Evolutionary conservation across 1,139 yeast genomes (phyloP), one percentile per base, ranked within the genome.

Genomic region (Candida glucosophila): DNA sequence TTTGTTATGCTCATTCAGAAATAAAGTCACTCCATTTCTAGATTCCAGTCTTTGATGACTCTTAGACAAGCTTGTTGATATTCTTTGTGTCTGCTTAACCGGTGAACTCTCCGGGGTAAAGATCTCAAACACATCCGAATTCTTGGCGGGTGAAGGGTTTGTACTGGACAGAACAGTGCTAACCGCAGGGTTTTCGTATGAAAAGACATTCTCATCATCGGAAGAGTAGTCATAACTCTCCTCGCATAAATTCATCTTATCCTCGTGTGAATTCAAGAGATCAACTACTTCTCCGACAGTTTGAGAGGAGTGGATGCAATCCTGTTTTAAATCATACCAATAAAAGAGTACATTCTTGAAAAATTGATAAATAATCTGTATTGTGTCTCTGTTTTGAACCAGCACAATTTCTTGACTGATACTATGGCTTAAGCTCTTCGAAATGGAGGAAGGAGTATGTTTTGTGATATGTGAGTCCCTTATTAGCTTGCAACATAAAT

Each of bases 331-430:
- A 3, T 32, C 20, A 3, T 28, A 30, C 73, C 77, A 74, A 33
- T 61, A 47, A 19, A 58, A 66, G 20, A 73, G 37, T 4, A 71
- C 36, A 34, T 71, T 72, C 32, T 58, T 67, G 22, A 73, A 49
- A 32, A 64, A 72, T 27, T 77, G 50, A 23, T 59, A 61, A 2
- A 74, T 67, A 12, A 73, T 56, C n/a, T 63, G 53, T 11, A 72
- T 42, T 29, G 58, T 52, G 31, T 67, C 69, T 23, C 62, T 61
- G 33, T 59, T 67, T 28, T 57, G 52, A 16, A 68, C 44, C 27
- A 58, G 64, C 3, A 67, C 46, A 23, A 60, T 50, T 40, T 70
- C 73, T 32, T 72, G 73, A 31, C 76, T 67, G 19, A 75, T 37
- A 15, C 75, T 61, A 25, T 71, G 67, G 6, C 71, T 52, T 22